Evolutionary conservation across 192 early-diverging fungal genomes (phyloP), one percentile per base, ranked within the genome.

Genomic region (Backusella sp.): DNA sequence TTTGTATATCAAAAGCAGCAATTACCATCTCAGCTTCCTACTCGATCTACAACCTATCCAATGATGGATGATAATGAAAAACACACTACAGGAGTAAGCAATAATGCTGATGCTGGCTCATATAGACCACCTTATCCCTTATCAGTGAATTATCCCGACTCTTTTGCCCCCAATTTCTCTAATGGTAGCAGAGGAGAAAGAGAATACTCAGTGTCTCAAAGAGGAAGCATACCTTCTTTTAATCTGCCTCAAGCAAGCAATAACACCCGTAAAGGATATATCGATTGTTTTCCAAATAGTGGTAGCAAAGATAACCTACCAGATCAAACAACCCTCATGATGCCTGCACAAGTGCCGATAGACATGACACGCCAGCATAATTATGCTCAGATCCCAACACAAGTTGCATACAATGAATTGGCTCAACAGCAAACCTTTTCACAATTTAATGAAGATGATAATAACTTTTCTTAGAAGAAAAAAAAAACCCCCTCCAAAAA

Each of bases 31-130:
- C 41, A 23, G 14, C 26, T 23, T 30, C 9, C 44, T 32, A 35
- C 44, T 49, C 49, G 7, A 49, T 53, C 70, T 53, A 72, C 71
- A 72, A 53, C 44, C 26, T 34, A 14, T 14, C 5, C 71, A 72
- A 36, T 37, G 35, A 37, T 52, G 53, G 32, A 23, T 26, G 26
- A 28, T 8, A 39, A 41, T 41, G 39, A 70, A 23, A 70, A 28
- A 1, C 30, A 72, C 0, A 11, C 21, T 17, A 30, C 9, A 26
- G 28, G 11, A 0, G 2, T 23, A 72, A 21, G 11, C 15, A 12
- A 15, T 2, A 21, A 49, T 37, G 6, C 19, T 3, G 4, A 11
- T 23, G n/a, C n/a, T 37, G 6, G 34, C 9, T 5, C 67, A 3
- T 69, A 69, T 12, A 69, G 68, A 23, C 2, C 34, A 69, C 26